A percentile compares a stretch with the other conserved stretches of the same genome.
These are phyloP conservation scores for Barnettozyma sucrosica DNA, from an alignment of 805 yeast species.

Conservation along the genomic window DNA sequence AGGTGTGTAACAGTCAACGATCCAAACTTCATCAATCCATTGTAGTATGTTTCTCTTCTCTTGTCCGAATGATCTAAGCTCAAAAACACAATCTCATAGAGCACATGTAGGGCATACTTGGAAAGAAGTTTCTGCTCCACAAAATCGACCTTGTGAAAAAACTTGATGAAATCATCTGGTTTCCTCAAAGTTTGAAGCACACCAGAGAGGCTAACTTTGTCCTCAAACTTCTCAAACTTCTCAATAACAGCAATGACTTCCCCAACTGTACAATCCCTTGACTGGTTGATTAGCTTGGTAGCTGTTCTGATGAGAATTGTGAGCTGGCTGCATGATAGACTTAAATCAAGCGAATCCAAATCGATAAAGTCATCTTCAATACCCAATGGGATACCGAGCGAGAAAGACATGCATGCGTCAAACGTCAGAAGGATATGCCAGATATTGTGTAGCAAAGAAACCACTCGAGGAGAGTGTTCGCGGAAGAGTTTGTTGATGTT, in stretches of 20 bases:
- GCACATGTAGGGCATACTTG: constrained; percentile 12
- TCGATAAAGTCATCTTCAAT: constrained; percentile 16
- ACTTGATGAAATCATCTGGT: constrained; percentile 4
- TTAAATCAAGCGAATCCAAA: neutral
- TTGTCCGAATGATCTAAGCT: constrained; percentile 11
- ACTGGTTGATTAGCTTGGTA: constrained; percentile 4
- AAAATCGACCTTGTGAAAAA: constrained; percentile 1
- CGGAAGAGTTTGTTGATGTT: constrained; percentile 17
- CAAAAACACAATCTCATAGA: constrained; percentile 17
- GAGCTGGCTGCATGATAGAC: constrained; percentile 4
- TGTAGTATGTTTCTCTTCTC: constrained; percentile 8
- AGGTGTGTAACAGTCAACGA: constrained; percentile 17
- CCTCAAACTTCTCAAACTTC: constrained; percentile 15
- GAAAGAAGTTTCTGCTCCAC: constrained; percentile 12
- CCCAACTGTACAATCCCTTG: constrained; percentile 7
- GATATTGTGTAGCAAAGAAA: constrained; percentile 9
- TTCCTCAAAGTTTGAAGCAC: constrained; percentile 5
- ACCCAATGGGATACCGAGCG: constrained; percentile 20
- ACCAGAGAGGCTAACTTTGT: constrained; percentile 11
- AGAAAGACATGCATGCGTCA: constrained; percentile 17
- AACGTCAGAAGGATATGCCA: constrained; percentile 17
- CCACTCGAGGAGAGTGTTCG: constrained; percentile 4
- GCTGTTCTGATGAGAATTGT: constrained; percentile 13
- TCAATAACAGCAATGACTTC: constrained; percentile 14
- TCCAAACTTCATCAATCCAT: constrained; percentile 20